These are phyloP conservation scores for Lepidium aucheri DNA, from an alignment of 345 rosid species.

Conservation along the genomic window DNA sequence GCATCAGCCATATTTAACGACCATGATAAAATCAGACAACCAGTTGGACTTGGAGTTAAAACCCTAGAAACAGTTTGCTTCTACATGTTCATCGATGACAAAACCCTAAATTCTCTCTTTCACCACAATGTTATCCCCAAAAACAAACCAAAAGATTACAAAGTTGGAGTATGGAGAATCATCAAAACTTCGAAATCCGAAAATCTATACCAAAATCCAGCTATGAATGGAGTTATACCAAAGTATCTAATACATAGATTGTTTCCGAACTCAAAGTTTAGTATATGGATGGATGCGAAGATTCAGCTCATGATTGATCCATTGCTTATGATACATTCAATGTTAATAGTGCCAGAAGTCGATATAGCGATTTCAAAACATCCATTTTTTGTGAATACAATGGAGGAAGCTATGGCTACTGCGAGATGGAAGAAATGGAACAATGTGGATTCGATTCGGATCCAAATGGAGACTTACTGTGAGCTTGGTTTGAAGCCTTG, in stretches of 20 bases:
- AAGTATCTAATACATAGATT: conserved; percentile 73
- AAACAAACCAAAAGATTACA: conserved; percentile 15
- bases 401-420: conserved; percentile 97
- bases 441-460: conserved; percentile 46
- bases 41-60: conserved; percentile 65
- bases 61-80: conserved; percentile 53
- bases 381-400: conserved; percentile 57
- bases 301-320: conserved; percentile 83
- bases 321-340: conserved; percentile 55
- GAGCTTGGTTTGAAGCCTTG: conserved; percentile 78
- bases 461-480: conserved; percentile 89
- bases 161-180: conserved; percentile 65
- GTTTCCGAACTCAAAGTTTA: conserved; percentile 72
- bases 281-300: conserved; percentile 90
- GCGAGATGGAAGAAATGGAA: conserved; percentile 94
- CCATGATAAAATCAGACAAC: conserved; percentile 89
- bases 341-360: conserved; percentile 37
- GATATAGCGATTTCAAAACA: conserved; percentile 84
- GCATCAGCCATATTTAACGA: conserved; percentile 84
- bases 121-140: conserved; percentile 36
- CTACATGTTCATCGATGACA: conserved; percentile 82
- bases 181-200: conserved; percentile 33
- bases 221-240: conserved; percentile 89
- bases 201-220: conserved; percentile 51
- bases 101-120: conserved; percentile 42